Base-by-base conservation (phyloP, 163 green algal genomes). In the Scenedesmus sp. region DNA sequence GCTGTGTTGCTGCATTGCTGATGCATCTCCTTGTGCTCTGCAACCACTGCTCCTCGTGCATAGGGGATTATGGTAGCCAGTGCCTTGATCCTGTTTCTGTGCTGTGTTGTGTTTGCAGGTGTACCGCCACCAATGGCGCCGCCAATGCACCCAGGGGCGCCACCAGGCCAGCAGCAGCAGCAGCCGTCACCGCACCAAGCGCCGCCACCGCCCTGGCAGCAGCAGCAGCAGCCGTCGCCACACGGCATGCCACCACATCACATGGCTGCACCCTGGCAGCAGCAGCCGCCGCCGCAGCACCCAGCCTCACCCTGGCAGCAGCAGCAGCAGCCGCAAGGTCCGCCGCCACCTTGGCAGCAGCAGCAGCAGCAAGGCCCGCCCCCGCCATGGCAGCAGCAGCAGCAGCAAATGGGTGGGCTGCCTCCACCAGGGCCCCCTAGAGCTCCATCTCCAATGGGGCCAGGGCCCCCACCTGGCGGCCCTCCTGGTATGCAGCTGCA, bases 111-210 rank as follows among this genome's bases (percentile, higher is more conserved):
- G n/a, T 3, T 16, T 76, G 66, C 66, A 76, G 66, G 66, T 18
- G 76, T 46, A 16, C 81, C 81, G 54, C 81, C 81, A 2, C 12
- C 34, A 12, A 62, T 86, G 81, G 81, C 81, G 8, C 81, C 81
- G 81, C 54, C 54, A 62, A 64, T 56, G 76, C 66, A 76, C 66
- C 66, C 66, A 34, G 66, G 66, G 16, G 16, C 15, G 66, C 66
- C 66, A 76, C 66, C 26, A 84, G 10, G 76, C 76, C 76, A 55
- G 76, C 26, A 55, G 76, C 76, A 84, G 76, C 76, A 55, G 76
- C 76, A 55, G 76, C 73, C 6, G 73, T 52, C 73, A 52, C 76
- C 10, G 4, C 76, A 56, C 34, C 76, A 59, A n/a, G 76, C 76
- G 26, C 76, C 76, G 26, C 76, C 76, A 54, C 26, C 76, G 16